These are phyloP conservation scores for Erigeron philadelphicus DNA, from an alignment of 140 eudicot genomes.

Conservation along the genomic window DNA sequence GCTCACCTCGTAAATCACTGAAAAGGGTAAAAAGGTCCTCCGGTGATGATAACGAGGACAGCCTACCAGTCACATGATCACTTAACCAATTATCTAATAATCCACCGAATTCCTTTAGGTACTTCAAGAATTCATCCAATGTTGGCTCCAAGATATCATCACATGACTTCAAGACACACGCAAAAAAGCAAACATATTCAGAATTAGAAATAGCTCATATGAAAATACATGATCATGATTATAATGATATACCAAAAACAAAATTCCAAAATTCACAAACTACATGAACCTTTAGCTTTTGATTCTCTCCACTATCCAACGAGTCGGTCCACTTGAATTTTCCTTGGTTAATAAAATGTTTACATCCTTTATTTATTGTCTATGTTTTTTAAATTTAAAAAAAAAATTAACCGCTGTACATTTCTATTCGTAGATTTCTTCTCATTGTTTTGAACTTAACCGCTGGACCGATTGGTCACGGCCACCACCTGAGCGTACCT, in stretches of 20 bases:
- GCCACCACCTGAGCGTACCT: too few species aligned
- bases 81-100: conserved; percentile 55
- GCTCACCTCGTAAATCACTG: conserved; percentile 69
- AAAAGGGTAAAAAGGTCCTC: conserved; percentile 90
- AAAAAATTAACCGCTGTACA: too few species aligned
- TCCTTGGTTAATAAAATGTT: too few species aligned
- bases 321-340: too few species aligned
- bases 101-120: conserved; percentile 61
- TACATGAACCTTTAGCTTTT: background rate
- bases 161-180: conserved; percentile 32
- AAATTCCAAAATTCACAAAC: background rate
- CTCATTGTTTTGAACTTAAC: too few species aligned
- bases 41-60: conserved; percentile 67
- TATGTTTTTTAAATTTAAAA: too few species aligned
- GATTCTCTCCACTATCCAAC: too few species aligned
- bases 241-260: background rate
- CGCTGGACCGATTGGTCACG: too few species aligned
- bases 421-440: too few species aligned
- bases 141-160: conserved; percentile 85
- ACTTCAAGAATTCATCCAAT: conserved; percentile 58
- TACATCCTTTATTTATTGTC: too few species aligned
- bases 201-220: background rate
- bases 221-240: background rate
- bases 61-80: conserved; percentile 51
- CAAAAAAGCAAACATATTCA: conserved; percentile 2